Evolutionary conservation across 805 yeast species (phyloP).

Genomic region (Myxozyma sirexii): DNA sequence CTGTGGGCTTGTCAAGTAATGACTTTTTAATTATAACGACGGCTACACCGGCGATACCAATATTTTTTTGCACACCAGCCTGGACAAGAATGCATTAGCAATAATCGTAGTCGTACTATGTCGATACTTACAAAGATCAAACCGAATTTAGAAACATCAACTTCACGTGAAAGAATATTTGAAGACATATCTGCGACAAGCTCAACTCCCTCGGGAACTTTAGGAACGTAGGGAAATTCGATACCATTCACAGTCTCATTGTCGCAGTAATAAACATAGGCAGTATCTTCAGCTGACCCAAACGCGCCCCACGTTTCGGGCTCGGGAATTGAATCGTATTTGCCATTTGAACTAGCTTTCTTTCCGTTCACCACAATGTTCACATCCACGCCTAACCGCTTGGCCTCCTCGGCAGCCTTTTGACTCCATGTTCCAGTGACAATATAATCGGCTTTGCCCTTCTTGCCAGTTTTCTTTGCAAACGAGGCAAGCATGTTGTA

Average conservation of each 20-base stretch:
- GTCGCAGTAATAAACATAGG: constrained; percentile 89
- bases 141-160: constrained; percentile 85
- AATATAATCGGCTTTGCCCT: constrained; percentile 81
- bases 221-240: constrained; percentile 66
- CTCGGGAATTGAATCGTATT: constrained; percentile 69
- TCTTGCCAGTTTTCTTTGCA: constrained; percentile 70
- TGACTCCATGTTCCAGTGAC: constrained; percentile 94
- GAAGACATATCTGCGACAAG: constrained; percentile 95
- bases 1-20: constrained; percentile 63
- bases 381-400: constrained; percentile 74
- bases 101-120: neutral
- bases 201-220: constrained; percentile 68
- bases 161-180: constrained; percentile 75
- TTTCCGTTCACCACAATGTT: constrained; percentile 70
- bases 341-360: constrained; percentile 50
- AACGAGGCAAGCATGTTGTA: constrained; percentile 78
- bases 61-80: constrained; percentile 98
- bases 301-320: constrained; percentile 57
- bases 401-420: constrained; percentile 85
- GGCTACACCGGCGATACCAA: constrained; percentile 95
- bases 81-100: neutral
- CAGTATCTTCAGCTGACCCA: constrained; percentile 61
- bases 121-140: constrained; percentile 57
- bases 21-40: constrained; percentile 85
- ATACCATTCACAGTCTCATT: constrained; percentile 97